Percentiles rank a stretch among this genome's conserved stretches.
phyloP scores from a whole-genome alignment of 306 rosid genomes.

The Vachellia collinsii region DNA sequence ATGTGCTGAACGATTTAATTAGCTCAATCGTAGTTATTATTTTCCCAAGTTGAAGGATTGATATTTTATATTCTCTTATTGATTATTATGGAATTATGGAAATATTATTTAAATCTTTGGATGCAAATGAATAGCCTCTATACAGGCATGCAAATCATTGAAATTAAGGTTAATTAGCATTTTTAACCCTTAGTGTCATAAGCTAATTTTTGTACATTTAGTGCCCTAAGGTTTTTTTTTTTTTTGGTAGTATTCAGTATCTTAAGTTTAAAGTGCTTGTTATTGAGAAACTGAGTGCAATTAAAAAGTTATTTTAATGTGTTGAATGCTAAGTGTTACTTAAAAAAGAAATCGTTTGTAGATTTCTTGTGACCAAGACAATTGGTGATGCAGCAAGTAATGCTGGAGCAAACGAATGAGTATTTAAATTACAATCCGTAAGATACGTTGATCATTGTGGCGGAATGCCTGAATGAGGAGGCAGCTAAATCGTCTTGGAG shows the following conservation, averaged over 20 bases:
- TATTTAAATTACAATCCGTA: neutral
- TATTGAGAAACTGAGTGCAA: no score
- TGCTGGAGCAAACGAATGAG: neutral
- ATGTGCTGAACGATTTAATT: neutral
- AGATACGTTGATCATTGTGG: neutral
- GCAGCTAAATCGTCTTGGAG: neutral
- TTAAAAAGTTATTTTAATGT: no score
- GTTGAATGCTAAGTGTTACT: no score
- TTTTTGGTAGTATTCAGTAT: no score
- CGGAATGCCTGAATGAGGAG: neutral
- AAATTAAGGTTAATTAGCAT: neutral
- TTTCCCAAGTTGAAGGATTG: neutral
- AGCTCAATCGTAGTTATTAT: slow-evolving; percentile 20
- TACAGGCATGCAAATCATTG: slow-evolving; percentile 22
- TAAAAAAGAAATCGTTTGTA: neutral
- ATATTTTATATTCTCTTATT: neutral
- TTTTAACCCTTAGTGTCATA: no score
- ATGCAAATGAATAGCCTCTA: slow-evolving; percentile 15
- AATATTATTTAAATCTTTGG: slow-evolving; percentile 31
- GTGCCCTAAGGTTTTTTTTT: no score
- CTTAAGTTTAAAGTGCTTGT: no score
- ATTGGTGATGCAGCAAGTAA: neutral
- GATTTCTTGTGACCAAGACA: neutral
- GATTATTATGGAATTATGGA: neutral
- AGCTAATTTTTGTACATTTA: no score